Evolutionary conservation across 768 basidiomycete species (phyloP).

Genomic region (Boletus rufocinnamomeus): DNA sequence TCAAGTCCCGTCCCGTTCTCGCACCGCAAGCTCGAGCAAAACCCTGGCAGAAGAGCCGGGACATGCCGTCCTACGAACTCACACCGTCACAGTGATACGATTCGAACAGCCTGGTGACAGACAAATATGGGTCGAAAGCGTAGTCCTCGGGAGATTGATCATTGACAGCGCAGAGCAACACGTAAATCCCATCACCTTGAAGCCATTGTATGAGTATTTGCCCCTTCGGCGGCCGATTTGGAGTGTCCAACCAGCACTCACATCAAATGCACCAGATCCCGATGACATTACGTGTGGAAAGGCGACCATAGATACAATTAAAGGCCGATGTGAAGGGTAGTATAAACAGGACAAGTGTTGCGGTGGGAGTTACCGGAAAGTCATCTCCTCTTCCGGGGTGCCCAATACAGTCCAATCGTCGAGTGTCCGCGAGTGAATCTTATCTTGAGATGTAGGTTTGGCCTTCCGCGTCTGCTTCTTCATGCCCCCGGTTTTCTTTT

Average conservation of each 20-base stretch:
- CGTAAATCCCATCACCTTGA: neutral
- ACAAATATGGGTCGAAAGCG: neutral
- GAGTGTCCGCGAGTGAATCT: neutral
- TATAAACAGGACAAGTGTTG: neutral
- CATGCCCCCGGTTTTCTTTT: neutral
- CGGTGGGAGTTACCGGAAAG: constrained; percentile 7
- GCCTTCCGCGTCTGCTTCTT: constrained; percentile 2
- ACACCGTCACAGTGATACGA: neutral
- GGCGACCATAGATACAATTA: neutral
- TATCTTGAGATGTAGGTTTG: neutral
- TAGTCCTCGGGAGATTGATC: neutral
- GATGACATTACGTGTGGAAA: neutral
- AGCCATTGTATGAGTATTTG: neutral
- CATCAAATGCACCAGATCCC: neutral
- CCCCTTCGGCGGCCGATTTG: neutral
- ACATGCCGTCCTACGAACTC: neutral
- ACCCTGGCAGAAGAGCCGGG: neutral
- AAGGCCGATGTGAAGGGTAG: neutral
- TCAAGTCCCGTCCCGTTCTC: constrained; percentile 1
- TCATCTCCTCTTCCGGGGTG: neutral
- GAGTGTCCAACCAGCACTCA: neutral
- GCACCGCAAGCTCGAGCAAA: neutral
- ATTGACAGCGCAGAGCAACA: neutral
- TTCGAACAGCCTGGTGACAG: neutral
- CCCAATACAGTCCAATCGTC: constrained; percentile 7